A percentile compares a stretch with the other conserved stretches of the same genome.
Conservation (phyloP, 2,329 filamentous ascomycete genomes). For the Raffaelea deltoideospora region DNA sequence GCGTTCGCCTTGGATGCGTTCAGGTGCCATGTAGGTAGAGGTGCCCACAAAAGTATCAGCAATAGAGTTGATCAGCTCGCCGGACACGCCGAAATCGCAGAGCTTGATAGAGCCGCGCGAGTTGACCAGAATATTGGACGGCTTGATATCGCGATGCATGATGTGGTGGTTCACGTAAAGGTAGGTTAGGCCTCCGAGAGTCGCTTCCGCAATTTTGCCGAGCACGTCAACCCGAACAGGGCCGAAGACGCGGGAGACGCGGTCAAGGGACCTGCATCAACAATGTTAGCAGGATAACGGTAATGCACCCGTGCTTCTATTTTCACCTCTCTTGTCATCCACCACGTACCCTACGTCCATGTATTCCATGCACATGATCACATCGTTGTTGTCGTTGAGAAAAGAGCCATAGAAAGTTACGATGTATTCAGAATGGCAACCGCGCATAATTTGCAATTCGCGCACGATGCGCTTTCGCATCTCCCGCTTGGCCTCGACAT, state of each 20-base stretch:
- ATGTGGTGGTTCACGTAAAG: slow-evolving; percentile 92
- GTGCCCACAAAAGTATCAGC: slow-evolving; percentile 97
- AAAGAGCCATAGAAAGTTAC: slow-evolving; percentile 98
- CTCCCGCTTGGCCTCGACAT: slow-evolving; percentile 94
- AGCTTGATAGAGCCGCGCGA: slow-evolving; percentile 90
- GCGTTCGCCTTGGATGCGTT: slow-evolving; percentile 90
- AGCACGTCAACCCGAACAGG: slow-evolving; percentile 91
- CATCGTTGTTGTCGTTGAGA: slow-evolving; percentile 89
- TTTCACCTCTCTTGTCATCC: too few species aligned
- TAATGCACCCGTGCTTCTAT: too few species aligned
- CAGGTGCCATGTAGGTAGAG: slow-evolving; percentile 97
- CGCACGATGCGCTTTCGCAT: slow-evolving; percentile 93
- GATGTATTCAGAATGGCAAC: slow-evolving; percentile 92
- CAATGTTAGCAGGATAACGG: not conserved
- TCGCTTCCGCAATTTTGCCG: slow-evolving; percentile 93
- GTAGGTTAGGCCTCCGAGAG: slow-evolving; percentile 84
- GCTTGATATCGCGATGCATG: slow-evolving; percentile 98
- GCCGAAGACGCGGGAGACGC: slow-evolving; percentile 86
- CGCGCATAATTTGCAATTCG: slow-evolving; percentile 95
- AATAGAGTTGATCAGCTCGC: slow-evolving; percentile 93
- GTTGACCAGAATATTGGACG: slow-evolving; percentile 93
- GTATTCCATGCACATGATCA: slow-evolving; percentile 99
- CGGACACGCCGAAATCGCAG: slow-evolving; percentile 97
- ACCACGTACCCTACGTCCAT: slow-evolving; percentile 86
- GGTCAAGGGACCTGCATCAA: slow-evolving; percentile 78